Percentiles rank a stretch among this genome's conserved stretches.
Evolutionary conservation across 169 alveolate species (phyloP).

Genomic region (Perkinsus olseni): DNA sequence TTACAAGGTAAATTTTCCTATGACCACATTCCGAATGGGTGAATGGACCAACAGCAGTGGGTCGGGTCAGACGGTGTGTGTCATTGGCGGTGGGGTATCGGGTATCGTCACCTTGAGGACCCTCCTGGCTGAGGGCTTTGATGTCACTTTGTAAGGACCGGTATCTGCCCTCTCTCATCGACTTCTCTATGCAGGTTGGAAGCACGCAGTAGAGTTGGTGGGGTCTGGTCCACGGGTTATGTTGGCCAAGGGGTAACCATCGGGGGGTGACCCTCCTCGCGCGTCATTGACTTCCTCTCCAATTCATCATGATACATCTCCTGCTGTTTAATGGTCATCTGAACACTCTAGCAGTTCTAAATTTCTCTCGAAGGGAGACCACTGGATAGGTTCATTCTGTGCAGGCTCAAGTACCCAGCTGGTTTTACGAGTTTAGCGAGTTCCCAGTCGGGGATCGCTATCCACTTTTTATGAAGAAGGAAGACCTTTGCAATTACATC

Average conservation of each 20-base stretch:
- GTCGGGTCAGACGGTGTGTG: neutral
- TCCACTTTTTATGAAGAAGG: neutral
- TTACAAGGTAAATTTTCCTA: too few relatives aligned
- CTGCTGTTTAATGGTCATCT: too few relatives aligned
- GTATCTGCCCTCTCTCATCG: neutral
- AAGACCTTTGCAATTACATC: neutral
- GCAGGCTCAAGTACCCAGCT: neutral
- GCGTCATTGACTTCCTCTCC: too few relatives aligned
- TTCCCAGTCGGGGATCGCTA: neutral
- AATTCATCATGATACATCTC: too few relatives aligned
- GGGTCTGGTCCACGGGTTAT: neutral
- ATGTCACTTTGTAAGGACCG: neutral
- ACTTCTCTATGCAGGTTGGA: neutral
- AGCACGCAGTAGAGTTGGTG: neutral
- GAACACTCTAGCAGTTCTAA: too few relatives aligned
- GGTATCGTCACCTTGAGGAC: neutral
- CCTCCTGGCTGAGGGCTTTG: neutral
- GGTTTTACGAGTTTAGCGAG: neutral
- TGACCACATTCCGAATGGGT: neutral
- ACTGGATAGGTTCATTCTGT: too few relatives aligned
- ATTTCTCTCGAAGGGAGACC: too few relatives aligned
- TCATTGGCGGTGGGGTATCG: neutral
- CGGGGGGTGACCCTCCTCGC: too few relatives aligned
- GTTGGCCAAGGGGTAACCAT: neutral
- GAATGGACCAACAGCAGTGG: neutral